Conservation (phyloP, 495 filamentous ascomycete species). For the Penicillium daleae region DNA sequence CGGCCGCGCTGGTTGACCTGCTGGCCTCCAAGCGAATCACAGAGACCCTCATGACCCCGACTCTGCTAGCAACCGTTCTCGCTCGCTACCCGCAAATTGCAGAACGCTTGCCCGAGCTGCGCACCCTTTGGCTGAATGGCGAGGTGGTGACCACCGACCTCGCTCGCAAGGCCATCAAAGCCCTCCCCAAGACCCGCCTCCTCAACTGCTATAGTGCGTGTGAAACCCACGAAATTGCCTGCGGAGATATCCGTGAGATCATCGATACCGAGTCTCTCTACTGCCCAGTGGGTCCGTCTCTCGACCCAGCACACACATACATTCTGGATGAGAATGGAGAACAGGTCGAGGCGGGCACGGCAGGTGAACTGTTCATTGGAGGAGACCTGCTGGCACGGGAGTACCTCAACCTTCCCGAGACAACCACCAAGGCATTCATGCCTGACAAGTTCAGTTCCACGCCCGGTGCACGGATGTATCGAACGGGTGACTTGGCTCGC, state of each 20-base stretch:
- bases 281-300: slow-evolving; percentile 65
- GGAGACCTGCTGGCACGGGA: slow-evolving; percentile 77
- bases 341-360: slow-evolving; percentile 61
- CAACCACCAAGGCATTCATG: slow-evolving; percentile 74
- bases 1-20: slow-evolving; percentile 65
- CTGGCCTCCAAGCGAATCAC: slow-evolving; percentile 60
- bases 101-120: slow-evolving; percentile 58
- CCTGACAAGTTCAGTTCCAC: slow-evolving; percentile 56
- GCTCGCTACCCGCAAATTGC: slow-evolving; percentile 61
- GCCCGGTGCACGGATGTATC: slow-evolving; percentile 65
- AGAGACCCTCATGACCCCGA: slow-evolving; percentile 77
- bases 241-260: slow-evolving; percentile 68
- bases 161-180: slow-evolving; percentile 60
- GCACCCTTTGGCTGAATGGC: slow-evolving; percentile 69
- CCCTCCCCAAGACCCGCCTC: slow-evolving; percentile 63
- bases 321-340: slow-evolving; percentile 62
- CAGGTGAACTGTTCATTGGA: slow-evolving; percentile 83
- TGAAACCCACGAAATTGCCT: slow-evolving; percentile 74
- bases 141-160: slow-evolving; percentile 73
- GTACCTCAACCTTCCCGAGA: slow-evolving; percentile 81
- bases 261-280: slow-evolving; percentile 54
- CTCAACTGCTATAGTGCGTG: slow-evolving; percentile 75
- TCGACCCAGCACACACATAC: slow-evolving; percentile 61
- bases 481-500: slow-evolving; percentile 82
- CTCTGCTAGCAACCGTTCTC: slow-evolving; percentile 65